Evolutionary conservation across 2,329 filamentous ascomycete genomes (phyloP).

Genomic region (Tolypocladium paradoxum): DNA sequence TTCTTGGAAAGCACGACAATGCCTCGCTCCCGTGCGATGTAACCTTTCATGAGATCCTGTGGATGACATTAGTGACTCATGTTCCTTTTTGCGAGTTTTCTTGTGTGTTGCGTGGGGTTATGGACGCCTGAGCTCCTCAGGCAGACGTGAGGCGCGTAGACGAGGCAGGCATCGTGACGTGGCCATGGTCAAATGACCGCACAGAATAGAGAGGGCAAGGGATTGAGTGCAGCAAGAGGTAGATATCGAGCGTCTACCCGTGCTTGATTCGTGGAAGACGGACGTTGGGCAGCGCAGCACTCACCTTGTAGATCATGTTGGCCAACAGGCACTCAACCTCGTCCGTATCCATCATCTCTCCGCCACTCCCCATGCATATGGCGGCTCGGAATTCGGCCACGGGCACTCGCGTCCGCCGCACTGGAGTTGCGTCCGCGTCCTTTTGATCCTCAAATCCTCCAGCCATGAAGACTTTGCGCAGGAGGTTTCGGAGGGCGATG

Average conservation of each 20-base stretch:
- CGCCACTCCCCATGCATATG: constrained; percentile 59
- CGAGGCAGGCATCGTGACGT: neutral
- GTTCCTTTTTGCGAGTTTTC: constrained; percentile 3
- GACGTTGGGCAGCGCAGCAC: constrained; percentile 5
- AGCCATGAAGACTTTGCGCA: constrained; percentile 81
- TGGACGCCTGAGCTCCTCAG: neutral
- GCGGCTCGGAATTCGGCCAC: constrained; percentile 78
- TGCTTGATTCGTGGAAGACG: neutral
- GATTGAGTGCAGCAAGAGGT: neutral
- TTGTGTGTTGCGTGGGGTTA: neutral
- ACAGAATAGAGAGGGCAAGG: neutral
- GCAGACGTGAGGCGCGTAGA: neutral
- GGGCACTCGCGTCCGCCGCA: constrained; percentile 67
- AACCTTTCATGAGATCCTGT: constrained; percentile 92
- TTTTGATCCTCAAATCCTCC: constrained; percentile 74
- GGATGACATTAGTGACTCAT: constrained; percentile 22
- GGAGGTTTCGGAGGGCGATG: constrained; percentile 80
- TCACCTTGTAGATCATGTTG: constrained; percentile 97
- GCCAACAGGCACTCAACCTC: constrained; percentile 93
- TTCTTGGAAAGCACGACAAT: constrained; percentile 90
- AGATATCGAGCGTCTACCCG: neutral
- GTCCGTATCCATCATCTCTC: constrained; percentile 64
- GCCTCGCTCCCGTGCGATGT: constrained; percentile 82
- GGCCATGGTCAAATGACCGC: neutral
- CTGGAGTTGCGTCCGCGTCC: constrained; percentile 49